Conservation (phyloP, 2,329 filamentous ascomycete species). For the Cercospora sp. region DNA sequence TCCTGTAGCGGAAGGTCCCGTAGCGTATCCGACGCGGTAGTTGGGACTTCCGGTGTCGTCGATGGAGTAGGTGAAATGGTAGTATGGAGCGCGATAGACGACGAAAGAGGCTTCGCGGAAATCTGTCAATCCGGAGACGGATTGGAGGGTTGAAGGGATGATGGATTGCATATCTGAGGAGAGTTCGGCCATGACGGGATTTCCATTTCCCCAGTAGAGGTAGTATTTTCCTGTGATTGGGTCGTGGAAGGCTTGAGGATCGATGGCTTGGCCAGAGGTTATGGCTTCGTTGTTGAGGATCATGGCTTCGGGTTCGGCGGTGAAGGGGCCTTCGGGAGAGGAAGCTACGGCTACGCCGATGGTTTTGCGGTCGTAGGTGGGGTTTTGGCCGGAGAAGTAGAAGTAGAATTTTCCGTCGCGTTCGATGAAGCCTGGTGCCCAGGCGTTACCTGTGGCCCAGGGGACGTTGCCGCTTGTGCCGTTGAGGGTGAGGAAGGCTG, state of each 20-base stretch:
- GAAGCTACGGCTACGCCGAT: constrained; percentile 34
- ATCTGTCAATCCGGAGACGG: constrained; percentile 42
- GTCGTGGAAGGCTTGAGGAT: constrained; percentile 33
- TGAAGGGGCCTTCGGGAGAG: constrained; percentile 33
- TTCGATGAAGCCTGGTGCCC: constrained; percentile 34
- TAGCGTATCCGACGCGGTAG: constrained; percentile 53
- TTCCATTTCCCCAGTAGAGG: constrained; percentile 43
- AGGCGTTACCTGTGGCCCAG: constrained; percentile 43
- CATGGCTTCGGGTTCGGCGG: constrained; percentile 30
- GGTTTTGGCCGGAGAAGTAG: constrained; percentile 37
- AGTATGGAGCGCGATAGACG: constrained; percentile 48
- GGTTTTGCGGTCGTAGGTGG: constrained; percentile 33
- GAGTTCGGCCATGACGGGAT: constrained; percentile 46
- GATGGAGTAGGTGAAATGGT: constrained; percentile 53
- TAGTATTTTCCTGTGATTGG: constrained; percentile 32
- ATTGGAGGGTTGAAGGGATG: constrained; percentile 40
- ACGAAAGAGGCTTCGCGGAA: constrained; percentile 51
- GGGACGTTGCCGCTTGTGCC: constrained; percentile 47
- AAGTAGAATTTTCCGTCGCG: constrained; percentile 35
- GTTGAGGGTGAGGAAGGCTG: constrained; percentile 50
- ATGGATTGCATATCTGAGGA: constrained; percentile 51
- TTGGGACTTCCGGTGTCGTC: constrained; percentile 50
- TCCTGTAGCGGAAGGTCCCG: constrained; percentile 41
- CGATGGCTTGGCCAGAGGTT: constrained; percentile 33
- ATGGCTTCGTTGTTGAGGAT: constrained; percentile 33